Evolutionary conservation across 2,329 filamentous ascomycete species (phyloP), one percentile per base, ranked within the genome.

Genomic region (Trichoderma sp.): DNA sequence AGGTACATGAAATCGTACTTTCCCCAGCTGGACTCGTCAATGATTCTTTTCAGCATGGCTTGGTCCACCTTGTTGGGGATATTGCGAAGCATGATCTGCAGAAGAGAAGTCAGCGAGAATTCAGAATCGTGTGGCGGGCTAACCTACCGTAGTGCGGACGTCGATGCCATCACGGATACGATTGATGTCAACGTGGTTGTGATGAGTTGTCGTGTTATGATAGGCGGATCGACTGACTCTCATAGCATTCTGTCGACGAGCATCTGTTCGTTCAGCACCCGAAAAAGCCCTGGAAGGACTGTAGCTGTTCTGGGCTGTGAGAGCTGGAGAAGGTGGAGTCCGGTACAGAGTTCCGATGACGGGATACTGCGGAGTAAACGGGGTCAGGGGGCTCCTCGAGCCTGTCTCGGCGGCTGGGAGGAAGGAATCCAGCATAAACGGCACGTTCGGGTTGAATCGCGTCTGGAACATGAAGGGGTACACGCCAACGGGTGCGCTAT

Each of bases 1-100:
- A 98, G 81, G 77, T 99, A 99, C 84, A 97, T 89, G 78, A 98
- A 98, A 76, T 98, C 94, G 77, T 96, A 98, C 70, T 90, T 90
- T 34, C 93, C 93, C 79, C 86, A 88, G 77, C 89, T 92, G 17
- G 89, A 91, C 70, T 90, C 84, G 74, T 97, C 92, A 15, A 98
- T 84, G 67, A 96, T 89, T 0, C 83, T 80, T 82, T 96, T 96
- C 17, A 97, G 81, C 81, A 91, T 89, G 0, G 84, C 82, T 78
- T 93, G 88, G 73, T 93, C 88, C 67, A 97, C 89, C 73, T 94
- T 93, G 80, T 97, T 97, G 1, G 94, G 94, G 54, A 97, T 94
- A 77, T 98, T 97, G 45, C 94, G 90, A 35, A 97, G 80, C 94
- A 98, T 97, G 71, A 98, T 92, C 90, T 93, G 68, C 27, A 12